Evolutionary conservation across 1,284 basidiomycete species (phyloP).

Genomic region (Moesziomyces sp.): DNA sequence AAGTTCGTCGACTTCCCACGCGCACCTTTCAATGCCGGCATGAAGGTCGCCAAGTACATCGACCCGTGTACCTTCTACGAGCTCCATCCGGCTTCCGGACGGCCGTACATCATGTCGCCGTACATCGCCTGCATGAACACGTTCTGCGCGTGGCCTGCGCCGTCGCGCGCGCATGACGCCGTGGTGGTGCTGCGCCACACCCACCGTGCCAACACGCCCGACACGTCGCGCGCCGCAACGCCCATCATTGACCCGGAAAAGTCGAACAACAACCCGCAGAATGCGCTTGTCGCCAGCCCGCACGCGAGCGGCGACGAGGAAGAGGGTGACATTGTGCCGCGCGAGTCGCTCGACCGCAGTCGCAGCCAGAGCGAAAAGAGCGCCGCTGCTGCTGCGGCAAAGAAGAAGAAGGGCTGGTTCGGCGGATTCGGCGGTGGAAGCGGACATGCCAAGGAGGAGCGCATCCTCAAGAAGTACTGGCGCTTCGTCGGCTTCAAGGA

Average conservation of each 20-base stretch:
- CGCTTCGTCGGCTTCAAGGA: slow-evolving; percentile 68
- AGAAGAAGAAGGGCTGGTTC: slow-evolving; percentile 59
- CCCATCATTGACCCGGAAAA: slow-evolving; percentile 48
- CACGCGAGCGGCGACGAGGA: slow-evolving; percentile 45
- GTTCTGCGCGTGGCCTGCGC: slow-evolving; percentile 68
- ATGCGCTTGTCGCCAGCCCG: slow-evolving; percentile 34
- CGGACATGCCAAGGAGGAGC: slow-evolving; percentile 53
- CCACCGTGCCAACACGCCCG: slow-evolving; percentile 17
- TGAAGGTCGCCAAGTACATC: slow-evolving; percentile 68
- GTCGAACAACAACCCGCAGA: slow-evolving; percentile 31
- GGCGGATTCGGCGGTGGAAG: slow-evolving; percentile 40
- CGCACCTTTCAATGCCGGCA: slow-evolving; percentile 69
- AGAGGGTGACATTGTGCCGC: slow-evolving; percentile 67
- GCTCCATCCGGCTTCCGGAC: slow-evolving; percentile 64
- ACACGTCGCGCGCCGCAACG: slow-evolving; percentile 24
- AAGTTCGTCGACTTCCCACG: slow-evolving; percentile 64
- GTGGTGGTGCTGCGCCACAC: slow-evolving; percentile 66
- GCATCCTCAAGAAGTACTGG: slow-evolving; percentile 67
- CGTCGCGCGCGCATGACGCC: slow-evolving; percentile 64
- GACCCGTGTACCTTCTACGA: slow-evolving; percentile 67
- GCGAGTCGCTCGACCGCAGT: slow-evolving; percentile 57
- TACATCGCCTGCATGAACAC: slow-evolving; percentile 69
- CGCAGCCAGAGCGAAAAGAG: slow-evolving; percentile 16
- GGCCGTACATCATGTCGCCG: slow-evolving; percentile 70
- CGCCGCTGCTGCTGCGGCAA: slow-evolving; percentile 11